Evolutionary conservation across 2,329 filamentous ascomycete species (phyloP), one percentile per base, ranked within the genome.

Genomic region (Xylaria sp.): DNA sequence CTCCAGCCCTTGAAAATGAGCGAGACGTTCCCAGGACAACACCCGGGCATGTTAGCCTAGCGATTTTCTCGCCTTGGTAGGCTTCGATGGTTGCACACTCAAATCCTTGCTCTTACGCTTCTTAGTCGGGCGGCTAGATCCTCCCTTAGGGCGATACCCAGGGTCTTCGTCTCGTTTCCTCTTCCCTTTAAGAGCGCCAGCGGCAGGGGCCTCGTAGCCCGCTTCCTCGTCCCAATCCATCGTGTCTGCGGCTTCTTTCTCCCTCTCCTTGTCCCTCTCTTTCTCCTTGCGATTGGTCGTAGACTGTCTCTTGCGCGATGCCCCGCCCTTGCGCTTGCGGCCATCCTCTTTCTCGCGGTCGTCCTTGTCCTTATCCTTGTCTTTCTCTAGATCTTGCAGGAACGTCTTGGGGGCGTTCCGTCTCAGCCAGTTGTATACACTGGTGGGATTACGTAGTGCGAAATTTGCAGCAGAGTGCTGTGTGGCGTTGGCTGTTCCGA

Each of bases 351-450:
- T 76, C 39, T 76, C 77, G 20, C 76, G 78, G 60, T 82, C 80
- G 62, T 81, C 80, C 25, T 81, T 74, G 67, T 80, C 73, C 67
- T 80, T 79, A 2, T 81, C 79, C 74, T 91, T 75, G 63, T 80
- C 78, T 37, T 81, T 81, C 75, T 91, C 89, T 65, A 90, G 88
- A 76, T 94, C 92, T 79, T 97, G 92, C 23, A 97, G 83, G 82
- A 97, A 94, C 58, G 94, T 90, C 79, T 95, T 91, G 2, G 94
- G 92, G 68, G 93, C 91, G 80, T 97, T 87, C 78, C 93, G 90
- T 71, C 93, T 89, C 13, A 99, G 88, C 96, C 96, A 99, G 80
- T 97, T 98, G 83, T 97, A 97, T 2, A 97, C 94, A 68, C 93
- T 97, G 51, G 94, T 92, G 0, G 94, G 94, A 79, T 98, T 98